Evolutionary conservation across 129 eudicot genomes (phyloP), one percentile per base, ranked within the genome.

Genomic region (Oenanthe sinensis): DNA sequence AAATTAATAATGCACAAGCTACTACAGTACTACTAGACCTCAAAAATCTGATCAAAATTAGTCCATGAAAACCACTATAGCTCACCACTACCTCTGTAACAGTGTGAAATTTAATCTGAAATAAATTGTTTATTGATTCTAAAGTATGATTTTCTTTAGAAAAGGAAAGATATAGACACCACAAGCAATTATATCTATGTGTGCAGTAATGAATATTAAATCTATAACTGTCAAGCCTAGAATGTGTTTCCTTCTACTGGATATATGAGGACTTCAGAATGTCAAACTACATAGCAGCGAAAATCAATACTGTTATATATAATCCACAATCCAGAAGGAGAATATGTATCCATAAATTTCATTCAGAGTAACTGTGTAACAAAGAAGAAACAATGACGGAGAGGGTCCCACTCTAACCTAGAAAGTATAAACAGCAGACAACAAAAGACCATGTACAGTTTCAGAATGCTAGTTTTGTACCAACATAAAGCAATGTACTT

Each of bases 21-120:
- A 76, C 39, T 30, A 75, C 76, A 78, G 75, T 76, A 78, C 42
- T 77, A 79, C 77, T 77, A 52, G 70, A 45, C 72, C 39, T 80
- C 71, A 47, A 75, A 46, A 76, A 47, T 52, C 52, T 78, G 26
- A 58, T 60, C 24, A 83, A 72, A 49, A 52, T 62, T 77, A 86
- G 79, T 78, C 83, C 58, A 55, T 43, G 48, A 45, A 55, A 52
- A 81, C 62, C 78, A 50, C 63, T 50, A 39, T 73, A 13, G 55
- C 69, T 55, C 78, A 49, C 46, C 68, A 75, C 76, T 50, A 26
- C 52, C 37, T 79, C 80, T 73, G 81, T 26, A 42, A 78, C 74
- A 78, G 40, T 22, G 43, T 22, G 70, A 42, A 50, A 5, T 36
- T 43, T 49, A 13, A 79, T 33, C 24, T 60, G 36, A 62, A 24